Evolutionary conservation across 106 monocot species (phyloP).

Genomic region (Phalaenopsis aphrodite): DNA sequence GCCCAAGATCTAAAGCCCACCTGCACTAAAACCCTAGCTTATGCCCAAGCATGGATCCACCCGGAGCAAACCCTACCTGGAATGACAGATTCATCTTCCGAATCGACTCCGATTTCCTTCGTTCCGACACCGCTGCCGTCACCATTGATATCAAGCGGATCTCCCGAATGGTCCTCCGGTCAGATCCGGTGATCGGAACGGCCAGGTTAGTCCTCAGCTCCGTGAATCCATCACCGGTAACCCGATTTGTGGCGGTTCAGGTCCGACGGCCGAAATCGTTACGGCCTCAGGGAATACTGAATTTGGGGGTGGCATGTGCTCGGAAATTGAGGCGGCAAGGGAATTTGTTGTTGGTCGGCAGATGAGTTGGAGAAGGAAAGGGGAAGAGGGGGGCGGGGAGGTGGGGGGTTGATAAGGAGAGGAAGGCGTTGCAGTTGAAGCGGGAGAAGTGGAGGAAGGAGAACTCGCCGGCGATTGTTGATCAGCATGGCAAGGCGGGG

Average conservation of each 20-base stretch:
- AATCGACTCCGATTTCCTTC: conserved; percentile 4
- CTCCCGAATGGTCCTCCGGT: conserved; percentile 13
- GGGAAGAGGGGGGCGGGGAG: not conserved
- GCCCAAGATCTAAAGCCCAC: not conserved
- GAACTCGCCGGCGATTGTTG: not conserved
- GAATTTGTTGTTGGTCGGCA: not conserved
- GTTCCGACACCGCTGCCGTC: conserved; percentile 14
- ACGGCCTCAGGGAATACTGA: not conserved
- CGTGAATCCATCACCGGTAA: not conserved
- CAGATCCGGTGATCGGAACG: conserved; percentile 32
- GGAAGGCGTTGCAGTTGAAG: not conserved
- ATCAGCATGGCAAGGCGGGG: not conserved
- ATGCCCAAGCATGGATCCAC: not conserved
- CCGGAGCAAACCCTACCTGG: conserved; percentile 10
- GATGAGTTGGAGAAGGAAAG: not conserved
- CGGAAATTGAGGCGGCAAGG: not conserved
- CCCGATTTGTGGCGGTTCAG: not conserved
- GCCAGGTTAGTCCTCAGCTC: conserved; percentile 24
- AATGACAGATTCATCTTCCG: conserved; percentile 20
- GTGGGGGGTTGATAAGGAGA: not conserved
- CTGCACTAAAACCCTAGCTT: not conserved
- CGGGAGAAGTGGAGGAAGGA: not conserved
- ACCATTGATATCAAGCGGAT: conserved; percentile 10
- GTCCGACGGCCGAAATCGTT: not conserved
- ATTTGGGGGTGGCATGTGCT: conserved; percentile 1